phyloP scores from a whole-genome alignment of 306 rosid genomes.

The Castanea mollissima region DNA sequence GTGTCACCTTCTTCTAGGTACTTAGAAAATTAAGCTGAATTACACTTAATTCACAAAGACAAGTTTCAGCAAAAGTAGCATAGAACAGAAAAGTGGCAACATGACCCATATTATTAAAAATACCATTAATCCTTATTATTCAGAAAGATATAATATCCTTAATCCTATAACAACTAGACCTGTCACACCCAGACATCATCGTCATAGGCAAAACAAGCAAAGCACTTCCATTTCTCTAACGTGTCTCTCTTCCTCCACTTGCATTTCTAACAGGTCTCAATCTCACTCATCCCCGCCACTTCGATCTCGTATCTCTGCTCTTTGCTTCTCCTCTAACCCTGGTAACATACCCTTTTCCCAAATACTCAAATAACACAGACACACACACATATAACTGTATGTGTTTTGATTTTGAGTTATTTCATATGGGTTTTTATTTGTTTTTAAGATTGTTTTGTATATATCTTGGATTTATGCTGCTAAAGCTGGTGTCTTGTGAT shows the following conservation, averaged over 20 bases:
- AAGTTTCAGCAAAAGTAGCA: too few relatives aligned
- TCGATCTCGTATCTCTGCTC: slow-evolving; percentile 18
- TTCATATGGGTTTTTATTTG: not conserved
- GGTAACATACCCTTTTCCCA: slow-evolving; percentile 28
- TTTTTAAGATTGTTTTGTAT: not conserved
- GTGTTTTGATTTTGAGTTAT: not conserved
- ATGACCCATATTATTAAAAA: too few relatives aligned
- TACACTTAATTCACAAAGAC: too few relatives aligned
- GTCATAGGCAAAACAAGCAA: too few relatives aligned
- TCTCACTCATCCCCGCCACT: not conserved
- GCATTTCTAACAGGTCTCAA: not conserved
- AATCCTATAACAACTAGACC: not conserved
- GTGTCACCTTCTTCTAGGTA: too few relatives aligned
- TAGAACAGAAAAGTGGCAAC: too few relatives aligned
- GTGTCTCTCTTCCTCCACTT: not conserved
- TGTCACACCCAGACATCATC: not conserved
- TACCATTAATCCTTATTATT: too few relatives aligned
- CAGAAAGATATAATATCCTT: too few relatives aligned
- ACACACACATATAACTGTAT: not conserved
- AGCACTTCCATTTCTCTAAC: not conserved
- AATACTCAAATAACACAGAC: not conserved
- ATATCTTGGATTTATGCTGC: not conserved
- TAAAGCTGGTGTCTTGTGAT: not conserved
- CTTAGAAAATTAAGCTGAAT: too few relatives aligned
- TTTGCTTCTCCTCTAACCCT: slow-evolving; percentile 21